Evolutionary conservation across 73 alveolate genomes (phyloP).

Genomic region (Durusdinium trenchii): DNA sequence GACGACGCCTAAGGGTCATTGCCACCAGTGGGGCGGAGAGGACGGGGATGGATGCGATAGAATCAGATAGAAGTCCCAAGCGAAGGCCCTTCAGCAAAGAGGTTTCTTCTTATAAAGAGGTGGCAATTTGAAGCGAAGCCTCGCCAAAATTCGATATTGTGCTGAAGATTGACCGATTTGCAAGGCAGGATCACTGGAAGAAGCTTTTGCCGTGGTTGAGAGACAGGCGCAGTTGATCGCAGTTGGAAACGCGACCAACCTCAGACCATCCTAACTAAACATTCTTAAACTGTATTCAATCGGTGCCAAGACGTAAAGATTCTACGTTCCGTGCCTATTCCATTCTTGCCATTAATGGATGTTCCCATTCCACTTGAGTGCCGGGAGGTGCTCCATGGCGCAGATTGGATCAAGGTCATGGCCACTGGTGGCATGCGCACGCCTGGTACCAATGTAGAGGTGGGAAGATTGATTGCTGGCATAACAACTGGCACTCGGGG

Average conservation of each 20-base stretch:
- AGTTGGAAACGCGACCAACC: background rate
- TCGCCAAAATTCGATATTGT: background rate
- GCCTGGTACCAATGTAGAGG: constrained; percentile 85
- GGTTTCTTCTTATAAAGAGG: background rate
- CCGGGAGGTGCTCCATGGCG: constrained; percentile 45
- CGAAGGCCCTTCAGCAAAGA: background rate
- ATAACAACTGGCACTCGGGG: background rate
- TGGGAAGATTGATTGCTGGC: background rate
- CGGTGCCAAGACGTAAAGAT: too few relatives aligned
- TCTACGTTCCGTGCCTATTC: too few relatives aligned
- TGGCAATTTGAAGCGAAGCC: background rate
- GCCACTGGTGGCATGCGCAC: constrained; percentile 96
- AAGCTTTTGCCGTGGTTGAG: constrained; percentile 74
- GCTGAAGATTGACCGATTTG: background rate
- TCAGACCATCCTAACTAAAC: too few relatives aligned
- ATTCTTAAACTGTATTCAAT: too few relatives aligned
- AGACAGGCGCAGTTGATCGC: constrained; percentile 1
- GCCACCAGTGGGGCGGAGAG: constrained; percentile 96
- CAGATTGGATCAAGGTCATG: constrained; percentile 94
- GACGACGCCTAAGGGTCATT: constrained; percentile 79
- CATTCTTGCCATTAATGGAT: too few relatives aligned
- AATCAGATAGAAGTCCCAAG: background rate
- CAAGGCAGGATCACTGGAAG: constrained; percentile 72
- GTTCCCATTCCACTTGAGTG: background rate
- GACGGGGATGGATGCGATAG: background rate